Evolutionary conservation across 2,329 filamentous ascomycete species (phyloP), one percentile per base, ranked within the genome.

Genomic region (Elsinoe ampelina): DNA sequence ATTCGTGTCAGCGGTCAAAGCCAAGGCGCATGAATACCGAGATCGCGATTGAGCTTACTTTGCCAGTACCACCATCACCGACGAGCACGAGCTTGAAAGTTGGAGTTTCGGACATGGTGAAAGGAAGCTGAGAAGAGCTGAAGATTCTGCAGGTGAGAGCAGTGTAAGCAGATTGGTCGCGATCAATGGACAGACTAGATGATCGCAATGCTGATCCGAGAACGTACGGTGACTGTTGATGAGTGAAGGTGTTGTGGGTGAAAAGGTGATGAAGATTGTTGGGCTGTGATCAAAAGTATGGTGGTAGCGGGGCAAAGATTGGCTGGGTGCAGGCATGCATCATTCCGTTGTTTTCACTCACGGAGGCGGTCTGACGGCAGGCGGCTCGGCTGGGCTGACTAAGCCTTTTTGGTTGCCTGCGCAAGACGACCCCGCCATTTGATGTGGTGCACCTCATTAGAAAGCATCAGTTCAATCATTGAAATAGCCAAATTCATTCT

Each of bases 31-130:
- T 20, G 34, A 32, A 36, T 56, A 45, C 45, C 56, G 22, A 7
- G 43, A 56, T 55, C 26, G 39, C 42, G 57, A 56, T 55, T 20
- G 13, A 17, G 71, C 84, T 77, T 77, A 95, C 93, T 91, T 98
- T 98, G 80, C 93, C 93, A 70, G 93, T 98, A 83, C 93, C 93
- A 77, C 93, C 93, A 74, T 98, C 93, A 75, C 93, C 93, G 71
- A 98, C 93, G 78, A 98, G 89, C 75, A 98, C 93, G 70, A 98
- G 89, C 89, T 98, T 98, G 87, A 98, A 98, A 75, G 89, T 95
- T 65, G 92, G 89, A 63, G 73, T 69, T 65, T 77, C 73, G 76
- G 86, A 82, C 88, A 93, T 95, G 66, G 58, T 68, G 43, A 45
- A 30, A 30, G 39, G 22, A 35, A 38, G 30, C 58, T 42, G 19